A percentile compares a stretch with the other conserved stretches of the same genome.
These are phyloP conservation scores for Saccharomyces uvarum DNA, from an alignment of 1,139 yeast genomes.

Conservation along the genomic window DNA sequence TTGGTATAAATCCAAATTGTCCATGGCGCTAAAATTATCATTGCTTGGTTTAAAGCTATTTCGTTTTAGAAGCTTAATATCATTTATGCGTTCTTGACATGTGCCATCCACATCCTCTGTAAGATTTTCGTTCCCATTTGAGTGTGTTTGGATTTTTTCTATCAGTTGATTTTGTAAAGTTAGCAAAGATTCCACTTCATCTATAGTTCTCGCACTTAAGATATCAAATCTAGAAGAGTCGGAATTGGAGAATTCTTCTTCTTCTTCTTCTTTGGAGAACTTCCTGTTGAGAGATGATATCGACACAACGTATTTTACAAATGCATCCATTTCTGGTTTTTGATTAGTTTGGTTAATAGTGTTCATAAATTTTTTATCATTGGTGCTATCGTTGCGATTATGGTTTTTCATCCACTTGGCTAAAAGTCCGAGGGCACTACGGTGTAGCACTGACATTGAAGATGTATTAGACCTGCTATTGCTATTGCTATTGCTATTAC, in stretches of 20 bases:
- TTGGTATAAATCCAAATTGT: slow-evolving; percentile 30
- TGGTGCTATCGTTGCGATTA: slow-evolving; percentile 5
- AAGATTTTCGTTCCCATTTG: not conserved
- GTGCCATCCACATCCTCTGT: not conserved
- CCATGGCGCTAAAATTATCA: slow-evolving; percentile 26
- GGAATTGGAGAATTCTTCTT: slow-evolving; percentile 24
- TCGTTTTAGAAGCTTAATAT: slow-evolving; percentile 5
- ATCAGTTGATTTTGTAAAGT: slow-evolving; percentile 33
- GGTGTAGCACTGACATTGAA: slow-evolving; percentile 9
- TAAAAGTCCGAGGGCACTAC: slow-evolving; percentile 25
- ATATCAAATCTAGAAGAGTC: slow-evolving; percentile 54
- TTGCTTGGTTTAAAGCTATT: not conserved
- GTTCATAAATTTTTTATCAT: not conserved
- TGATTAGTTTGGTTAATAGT: not conserved
- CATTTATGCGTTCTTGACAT: not conserved
- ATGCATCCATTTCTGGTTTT: slow-evolving; percentile 30
- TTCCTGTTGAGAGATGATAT: slow-evolving; percentile 31
- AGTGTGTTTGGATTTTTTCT: slow-evolving; percentile 16
- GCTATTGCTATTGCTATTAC: not conserved
- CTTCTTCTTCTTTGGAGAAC: slow-evolving; percentile 8
- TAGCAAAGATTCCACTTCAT: slow-evolving; percentile 48
- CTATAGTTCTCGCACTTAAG: slow-evolving; percentile 69
- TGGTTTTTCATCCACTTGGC: slow-evolving; percentile 30
- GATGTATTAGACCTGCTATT: slow-evolving; percentile 1
- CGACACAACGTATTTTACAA: slow-evolving; percentile 36